A percentile compares a stretch with the other conserved stretches of the same genome.
Evolutionary conservation across 2,329 filamentous ascomycete genomes (phyloP).

Genomic region (Neospermospora avenae): DNA sequence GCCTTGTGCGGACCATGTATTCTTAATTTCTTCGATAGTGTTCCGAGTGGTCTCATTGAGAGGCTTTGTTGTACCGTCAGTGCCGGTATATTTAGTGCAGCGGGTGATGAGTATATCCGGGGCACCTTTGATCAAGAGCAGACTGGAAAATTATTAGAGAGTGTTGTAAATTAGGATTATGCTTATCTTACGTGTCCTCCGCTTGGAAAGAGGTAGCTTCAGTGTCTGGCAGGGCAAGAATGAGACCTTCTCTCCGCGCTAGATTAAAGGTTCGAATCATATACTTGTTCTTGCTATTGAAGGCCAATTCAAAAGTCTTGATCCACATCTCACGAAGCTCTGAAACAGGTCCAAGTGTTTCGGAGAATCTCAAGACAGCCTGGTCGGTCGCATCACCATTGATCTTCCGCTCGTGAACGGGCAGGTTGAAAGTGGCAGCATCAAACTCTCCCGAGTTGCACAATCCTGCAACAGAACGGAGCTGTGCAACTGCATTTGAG

Average conservation of each 20-base stretch:
- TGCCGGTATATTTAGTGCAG: slow-evolving; percentile 55
- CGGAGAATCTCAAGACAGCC: slow-evolving; percentile 69
- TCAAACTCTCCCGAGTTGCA: slow-evolving; percentile 78
- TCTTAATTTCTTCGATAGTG: slow-evolving; percentile 57
- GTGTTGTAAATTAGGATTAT: neutral
- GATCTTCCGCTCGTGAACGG: slow-evolving; percentile 59
- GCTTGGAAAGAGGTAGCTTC: slow-evolving; percentile 31
- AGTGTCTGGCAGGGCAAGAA: slow-evolving; percentile 38
- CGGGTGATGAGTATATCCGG: slow-evolving; percentile 68
- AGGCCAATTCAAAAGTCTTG: slow-evolving; percentile 64
- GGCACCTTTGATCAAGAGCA: slow-evolving; percentile 75
- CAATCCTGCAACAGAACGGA: slow-evolving; percentile 60
- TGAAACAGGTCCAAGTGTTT: slow-evolving; percentile 57
- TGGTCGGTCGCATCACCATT: slow-evolving; percentile 76
- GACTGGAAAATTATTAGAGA: slow-evolving; percentile 25
- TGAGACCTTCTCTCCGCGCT: slow-evolving; percentile 38
- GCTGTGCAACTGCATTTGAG: slow-evolving; percentile 50
- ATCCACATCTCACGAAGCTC: slow-evolving; percentile 62
- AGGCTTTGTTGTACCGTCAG: slow-evolving; percentile 50
- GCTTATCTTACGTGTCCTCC: slow-evolving; percentile 28
- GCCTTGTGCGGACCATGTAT: slow-evolving; percentile 65
- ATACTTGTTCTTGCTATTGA: slow-evolving; percentile 83
- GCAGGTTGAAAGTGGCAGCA: slow-evolving; percentile 55
- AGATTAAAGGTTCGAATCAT: slow-evolving; percentile 64
- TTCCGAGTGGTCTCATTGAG: slow-evolving; percentile 46